Evolutionary conservation across 1,284 basidiomycete species (phyloP).

Genomic region (Schizopora paradoxa): DNA sequence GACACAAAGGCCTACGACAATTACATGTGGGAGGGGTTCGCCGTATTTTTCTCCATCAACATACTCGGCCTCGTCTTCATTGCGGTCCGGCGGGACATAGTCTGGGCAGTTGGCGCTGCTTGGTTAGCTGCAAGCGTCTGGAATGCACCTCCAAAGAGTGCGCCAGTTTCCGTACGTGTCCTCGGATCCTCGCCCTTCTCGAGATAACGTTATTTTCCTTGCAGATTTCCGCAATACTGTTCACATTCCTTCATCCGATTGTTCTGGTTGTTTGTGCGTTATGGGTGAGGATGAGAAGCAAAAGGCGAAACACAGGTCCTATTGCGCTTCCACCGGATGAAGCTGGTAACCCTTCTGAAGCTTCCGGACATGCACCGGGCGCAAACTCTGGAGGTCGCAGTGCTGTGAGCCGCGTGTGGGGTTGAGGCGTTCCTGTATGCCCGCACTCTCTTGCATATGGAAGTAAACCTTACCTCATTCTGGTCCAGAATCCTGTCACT

Average conservation of each 20-base stretch:
- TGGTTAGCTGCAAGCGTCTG: constrained; percentile 67
- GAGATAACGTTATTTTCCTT: background rate
- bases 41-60: constrained; percentile 55
- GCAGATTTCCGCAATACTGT: constrained; percentile 52
- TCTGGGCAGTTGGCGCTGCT: constrained; percentile 65
- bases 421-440: too few species aligned
- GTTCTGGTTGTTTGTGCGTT: constrained; percentile 39
- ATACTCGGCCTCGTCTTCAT: constrained; percentile 53
- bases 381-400: too few species aligned
- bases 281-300: constrained; percentile 31
- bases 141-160: constrained; percentile 53
- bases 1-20: constrained; percentile 40
- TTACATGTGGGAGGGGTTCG: constrained; percentile 58
- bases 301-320: constrained; percentile 26
- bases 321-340: constrained; percentile 44
- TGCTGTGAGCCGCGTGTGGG: too few species aligned
- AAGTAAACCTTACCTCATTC: too few species aligned
- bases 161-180: constrained; percentile 51
- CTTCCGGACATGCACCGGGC: too few species aligned
- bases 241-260: constrained; percentile 56
- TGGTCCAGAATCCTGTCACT: too few species aligned
- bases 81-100: constrained; percentile 51
- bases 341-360: too few species aligned
- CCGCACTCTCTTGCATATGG: too few species aligned
- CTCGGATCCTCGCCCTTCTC: background rate